Conservation (phyloP, 768 basidiomycete genomes). For the Tylopilus felleus region DNA sequence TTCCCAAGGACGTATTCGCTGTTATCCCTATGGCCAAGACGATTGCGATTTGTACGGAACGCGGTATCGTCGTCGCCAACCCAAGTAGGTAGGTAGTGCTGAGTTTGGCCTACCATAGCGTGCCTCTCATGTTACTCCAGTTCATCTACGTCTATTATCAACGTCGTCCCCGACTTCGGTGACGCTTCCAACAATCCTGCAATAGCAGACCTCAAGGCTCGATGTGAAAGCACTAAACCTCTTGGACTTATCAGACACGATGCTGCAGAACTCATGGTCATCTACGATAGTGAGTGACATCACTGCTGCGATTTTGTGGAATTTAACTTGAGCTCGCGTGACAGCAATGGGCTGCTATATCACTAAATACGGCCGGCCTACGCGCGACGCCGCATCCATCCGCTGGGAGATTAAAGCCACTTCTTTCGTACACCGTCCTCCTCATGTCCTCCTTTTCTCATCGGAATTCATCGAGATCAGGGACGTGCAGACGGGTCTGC, state of each 20-base stretch:
- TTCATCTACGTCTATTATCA: slow-evolving; percentile 39
- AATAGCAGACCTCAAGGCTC: slow-evolving; percentile 52
- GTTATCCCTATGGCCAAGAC: slow-evolving; percentile 59
- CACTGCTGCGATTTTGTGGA: background rate
- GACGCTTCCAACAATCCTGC: slow-evolving; percentile 38
- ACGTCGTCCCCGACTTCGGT: slow-evolving; percentile 59
- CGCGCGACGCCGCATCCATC: slow-evolving; percentile 58
- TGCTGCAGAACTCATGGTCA: slow-evolving; percentile 56
- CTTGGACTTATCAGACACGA: slow-evolving; percentile 63
- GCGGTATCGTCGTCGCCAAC: slow-evolving; percentile 62
- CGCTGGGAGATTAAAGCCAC: slow-evolving; percentile 75
- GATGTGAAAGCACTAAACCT: slow-evolving; percentile 55
- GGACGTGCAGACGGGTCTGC: slow-evolving; percentile 54
- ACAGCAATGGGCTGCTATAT: slow-evolving; percentile 76
- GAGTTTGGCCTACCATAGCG: background rate
- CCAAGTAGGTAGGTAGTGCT: slow-evolving; percentile 56
- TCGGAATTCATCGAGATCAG: slow-evolving; percentile 74
- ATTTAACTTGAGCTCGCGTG: background rate
- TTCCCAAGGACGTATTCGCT: slow-evolving; percentile 68
- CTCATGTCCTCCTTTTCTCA: slow-evolving; percentile 70
- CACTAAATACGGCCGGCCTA: slow-evolving; percentile 63
- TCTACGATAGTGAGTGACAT: slow-evolving; percentile 64
- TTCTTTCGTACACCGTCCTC: slow-evolving; percentile 58
- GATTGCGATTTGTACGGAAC: slow-evolving; percentile 61
- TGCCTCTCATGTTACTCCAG: slow-evolving; percentile 25